phyloP scores from a whole-genome alignment of 2,329 filamentous ascomycete genomes.

The Pseudogymnoascus sp. region DNA sequence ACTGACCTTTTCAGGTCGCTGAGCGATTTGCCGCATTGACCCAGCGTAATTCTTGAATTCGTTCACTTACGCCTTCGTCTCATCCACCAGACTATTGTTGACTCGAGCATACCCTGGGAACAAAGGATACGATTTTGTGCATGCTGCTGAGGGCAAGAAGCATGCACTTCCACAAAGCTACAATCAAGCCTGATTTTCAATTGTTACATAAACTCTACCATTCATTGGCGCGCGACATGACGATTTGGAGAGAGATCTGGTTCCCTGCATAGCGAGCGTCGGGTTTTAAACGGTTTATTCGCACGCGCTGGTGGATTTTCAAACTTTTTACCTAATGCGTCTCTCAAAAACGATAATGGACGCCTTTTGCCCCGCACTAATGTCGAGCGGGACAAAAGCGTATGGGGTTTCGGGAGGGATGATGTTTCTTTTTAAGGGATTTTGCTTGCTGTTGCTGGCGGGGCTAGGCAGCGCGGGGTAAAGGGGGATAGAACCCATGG shows the following conservation, averaged over 20 bases:
- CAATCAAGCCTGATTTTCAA: neutral
- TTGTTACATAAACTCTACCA: slow-evolving; percentile 7
- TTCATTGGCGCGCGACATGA: slow-evolving; percentile 3
- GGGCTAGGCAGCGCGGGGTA: neutral
- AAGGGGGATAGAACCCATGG: neutral
- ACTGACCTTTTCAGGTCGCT: neutral
- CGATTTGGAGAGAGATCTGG: slow-evolving; percentile 5
- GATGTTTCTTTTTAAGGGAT: neutral
- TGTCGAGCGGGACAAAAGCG: neutral
- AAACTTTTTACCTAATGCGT: neutral
- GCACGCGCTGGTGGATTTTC: neutral
- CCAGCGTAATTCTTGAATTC: neutral
- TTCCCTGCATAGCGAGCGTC: slow-evolving; percentile 7
- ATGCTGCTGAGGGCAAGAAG: neutral
- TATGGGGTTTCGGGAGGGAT: slow-evolving; percentile 4
- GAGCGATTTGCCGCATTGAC: slow-evolving; percentile 2
- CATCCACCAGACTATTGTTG: neutral
- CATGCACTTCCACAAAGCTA: neutral
- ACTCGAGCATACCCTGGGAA: neutral
- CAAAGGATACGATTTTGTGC: neutral
- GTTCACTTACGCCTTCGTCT: neutral
- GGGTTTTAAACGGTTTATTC: neutral
- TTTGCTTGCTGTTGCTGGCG: slow-evolving; percentile 3
- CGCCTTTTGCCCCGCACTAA: slow-evolving; percentile 4
- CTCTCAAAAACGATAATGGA: slow-evolving; percentile 5